phyloP scores from a whole-genome alignment of 2,329 filamentous ascomycete species.

The Cercospora zeae-maydis region DNA sequence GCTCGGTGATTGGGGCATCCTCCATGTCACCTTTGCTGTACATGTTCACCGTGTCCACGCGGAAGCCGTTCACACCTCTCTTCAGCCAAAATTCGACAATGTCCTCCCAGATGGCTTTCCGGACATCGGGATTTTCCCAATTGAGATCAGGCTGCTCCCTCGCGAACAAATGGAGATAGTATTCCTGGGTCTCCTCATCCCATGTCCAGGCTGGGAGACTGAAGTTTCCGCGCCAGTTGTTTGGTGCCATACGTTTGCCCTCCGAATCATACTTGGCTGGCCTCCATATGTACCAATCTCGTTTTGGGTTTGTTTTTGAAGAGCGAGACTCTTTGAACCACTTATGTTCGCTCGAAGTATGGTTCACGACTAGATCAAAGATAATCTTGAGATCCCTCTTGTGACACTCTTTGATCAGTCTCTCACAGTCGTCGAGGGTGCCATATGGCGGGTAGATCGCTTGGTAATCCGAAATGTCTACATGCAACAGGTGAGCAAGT shows the following conservation, averaged over 20 bases:
- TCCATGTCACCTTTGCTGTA: slow-evolving; percentile 45
- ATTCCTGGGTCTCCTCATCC: slow-evolving; percentile 46
- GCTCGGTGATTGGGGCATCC: slow-evolving; percentile 41
- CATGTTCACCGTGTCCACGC: slow-evolving; percentile 48
- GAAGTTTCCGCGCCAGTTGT: slow-evolving; percentile 46
- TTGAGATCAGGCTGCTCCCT: slow-evolving; percentile 47
- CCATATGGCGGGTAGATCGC: slow-evolving; percentile 13
- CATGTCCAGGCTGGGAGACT: slow-evolving; percentile 43
- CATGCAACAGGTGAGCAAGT: not conserved
- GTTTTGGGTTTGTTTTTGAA: slow-evolving; percentile 50
- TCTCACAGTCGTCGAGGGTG: slow-evolving; percentile 44
- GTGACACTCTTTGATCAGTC: slow-evolving; percentile 42
- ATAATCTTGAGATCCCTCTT: slow-evolving; percentile 47
- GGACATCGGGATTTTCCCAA: slow-evolving; percentile 45
- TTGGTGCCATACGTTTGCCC: slow-evolving; percentile 56
- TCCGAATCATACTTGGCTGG: slow-evolving; percentile 52
- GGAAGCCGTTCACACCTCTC: slow-evolving; percentile 40
- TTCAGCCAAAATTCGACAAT: slow-evolving; percentile 49
- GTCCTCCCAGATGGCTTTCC: slow-evolving; percentile 42
- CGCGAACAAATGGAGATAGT: slow-evolving; percentile 48
- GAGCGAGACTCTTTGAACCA: slow-evolving; percentile 57
- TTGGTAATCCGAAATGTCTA: slow-evolving; percentile 4
- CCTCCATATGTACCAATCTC: slow-evolving; percentile 65
- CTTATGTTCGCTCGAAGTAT: slow-evolving; percentile 44
- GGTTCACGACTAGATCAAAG: slow-evolving; percentile 41